These are phyloP conservation scores for Calonectria fujianensis DNA, from an alignment of 2,329 filamentous ascomycete species.

Conservation along the genomic window DNA sequence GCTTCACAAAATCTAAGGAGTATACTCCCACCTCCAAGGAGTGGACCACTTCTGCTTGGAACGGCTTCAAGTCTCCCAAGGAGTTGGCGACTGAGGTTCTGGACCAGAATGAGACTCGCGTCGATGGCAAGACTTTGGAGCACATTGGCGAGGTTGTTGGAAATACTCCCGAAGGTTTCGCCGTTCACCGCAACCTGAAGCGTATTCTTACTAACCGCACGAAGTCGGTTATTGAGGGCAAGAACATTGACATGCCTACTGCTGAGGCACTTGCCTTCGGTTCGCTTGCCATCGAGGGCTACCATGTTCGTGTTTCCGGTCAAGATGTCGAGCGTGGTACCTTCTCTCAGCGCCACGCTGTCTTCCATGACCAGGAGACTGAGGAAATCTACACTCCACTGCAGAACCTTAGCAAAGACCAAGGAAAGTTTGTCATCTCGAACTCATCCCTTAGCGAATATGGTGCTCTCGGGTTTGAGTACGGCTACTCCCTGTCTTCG, in stretches of 20 bases:
- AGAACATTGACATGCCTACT: slow-evolving; percentile 98
- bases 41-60: slow-evolving; percentile 99
- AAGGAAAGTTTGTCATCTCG: slow-evolving; percentile 96
- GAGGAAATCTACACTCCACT: slow-evolving; percentile 95
- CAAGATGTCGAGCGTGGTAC: slow-evolving; percentile 99
- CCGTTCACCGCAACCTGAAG: slow-evolving; percentile 95
- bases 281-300: slow-evolving; percentile 90
- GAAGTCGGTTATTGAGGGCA: slow-evolving; percentile 93
- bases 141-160: slow-evolving; percentile 90
- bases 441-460: slow-evolving; percentile 90
- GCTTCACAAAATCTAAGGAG: slow-evolving; percentile 97
- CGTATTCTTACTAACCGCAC: slow-evolving; percentile 92
- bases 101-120: slow-evolving; percentile 90
- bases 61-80: slow-evolving; percentile 99
- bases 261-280: slow-evolving; percentile 97
- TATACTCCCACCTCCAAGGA: slow-evolving; percentile 98
- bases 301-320: slow-evolving; percentile 97
- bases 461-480: slow-evolving; percentile 93
- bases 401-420: slow-evolving; percentile 90
- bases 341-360: slow-evolving; percentile 97
- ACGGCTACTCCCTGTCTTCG: slow-evolving; percentile 97
- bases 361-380: slow-evolving; percentile 97
- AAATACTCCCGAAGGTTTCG: slow-evolving; percentile 87
- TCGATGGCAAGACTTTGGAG: slow-evolving; percentile 83
- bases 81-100: slow-evolving; percentile 96